Base-by-base conservation (phyloP, 768 basidiomycete species). In the Boletus eberwhitei region DNA sequence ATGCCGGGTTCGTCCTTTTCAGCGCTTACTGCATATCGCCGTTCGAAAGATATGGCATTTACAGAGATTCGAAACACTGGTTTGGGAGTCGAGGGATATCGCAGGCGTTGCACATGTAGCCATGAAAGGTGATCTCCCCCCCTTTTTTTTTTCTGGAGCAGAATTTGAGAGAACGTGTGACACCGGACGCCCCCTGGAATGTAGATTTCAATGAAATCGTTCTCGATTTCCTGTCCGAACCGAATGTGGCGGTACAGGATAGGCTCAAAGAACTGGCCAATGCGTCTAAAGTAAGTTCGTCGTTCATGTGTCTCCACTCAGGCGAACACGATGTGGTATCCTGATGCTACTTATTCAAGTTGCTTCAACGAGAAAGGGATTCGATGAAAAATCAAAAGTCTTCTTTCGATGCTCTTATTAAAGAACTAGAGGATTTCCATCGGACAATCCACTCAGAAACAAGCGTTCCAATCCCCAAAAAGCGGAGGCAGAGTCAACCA, bases 141-240 rank as follows among this genome's bases (percentile, higher is more conserved):
- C 24, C 6, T 26, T 26, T 26, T 26, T 12, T 17, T 34, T 13
- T 34, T 44, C 32, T 35, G n/a, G 21, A 12, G 8, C 26, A 9
- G 17, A 4, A 6, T 12, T 41, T 3, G 16, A 31, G 6, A 9
- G 29, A 31, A 8, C 1, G n/a, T 9, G 5, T 5, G 22, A 44
- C 17, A 2, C 31, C 22, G 3, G 5, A 32, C 24, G 21, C 12
- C 8, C 12, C 8, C 1, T 16, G 17, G 21, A 21, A 31, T 21
- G 19, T 41, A 64, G 63, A 64, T 35, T 64, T 64, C 48, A 59
- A 53, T 16, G 59, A 64, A n/a, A 21, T 61, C 11, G 29, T 64
- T 47, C 63, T 64, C 6, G 54, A 61, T 29, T 62, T 61, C 50
- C 40, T 64, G 21, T 54, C 63, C 4, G 38, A 62, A 12, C 47